Percentiles rank a stretch among this genome's conserved stretches.
phyloP scores from a whole-genome alignment of 2,329 filamentous ascomycete species.

The Lasiodiplodia citricola region DNA sequence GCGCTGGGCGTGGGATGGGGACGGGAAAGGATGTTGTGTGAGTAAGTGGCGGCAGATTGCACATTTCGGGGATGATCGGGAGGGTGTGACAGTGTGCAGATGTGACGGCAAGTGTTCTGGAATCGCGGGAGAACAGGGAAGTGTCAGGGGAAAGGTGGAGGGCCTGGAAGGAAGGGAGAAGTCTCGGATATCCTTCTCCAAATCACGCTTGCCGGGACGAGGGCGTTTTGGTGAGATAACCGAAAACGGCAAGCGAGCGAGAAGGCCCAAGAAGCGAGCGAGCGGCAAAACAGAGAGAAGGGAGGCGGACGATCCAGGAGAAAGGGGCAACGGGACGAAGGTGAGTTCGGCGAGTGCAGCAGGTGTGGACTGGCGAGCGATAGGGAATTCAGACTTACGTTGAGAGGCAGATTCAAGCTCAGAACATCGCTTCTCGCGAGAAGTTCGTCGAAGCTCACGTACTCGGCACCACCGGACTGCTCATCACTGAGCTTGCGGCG shows the following conservation, averaged over 20 bases:
- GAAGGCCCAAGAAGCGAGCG: conserved; percentile 24
- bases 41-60: conserved; percentile 21
- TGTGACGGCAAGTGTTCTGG: conserved; percentile 19
- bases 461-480: conserved; percentile 63
- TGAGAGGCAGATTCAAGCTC: conserved; percentile 80
- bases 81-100: conserved; percentile 2
- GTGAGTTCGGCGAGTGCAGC: neutral
- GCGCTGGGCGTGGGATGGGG: neutral
- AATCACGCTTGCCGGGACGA: neutral
- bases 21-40: conserved; percentile 2
- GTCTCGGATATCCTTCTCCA: conserved; percentile 16
- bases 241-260: conserved; percentile 14
- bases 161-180: conserved; percentile 6
- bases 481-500: conserved; percentile 65
- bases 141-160: neutral
- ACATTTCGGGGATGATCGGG: conserved; percentile 18
- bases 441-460: conserved; percentile 76
- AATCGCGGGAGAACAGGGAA: neutral
- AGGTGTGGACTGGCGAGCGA: neutral
- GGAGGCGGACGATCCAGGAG: conserved; percentile 18
- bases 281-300: conserved; percentile 6
- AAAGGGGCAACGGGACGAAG: conserved; percentile 1
- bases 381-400: conserved; percentile 60
- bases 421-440: conserved; percentile 74
- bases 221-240: conserved; percentile 9